A percentile compares a stretch with the other conserved stretches of the same genome.
Evolutionary conservation across 345 rosid species (phyloP).

Genomic region (Hypericum androsaemum): DNA sequence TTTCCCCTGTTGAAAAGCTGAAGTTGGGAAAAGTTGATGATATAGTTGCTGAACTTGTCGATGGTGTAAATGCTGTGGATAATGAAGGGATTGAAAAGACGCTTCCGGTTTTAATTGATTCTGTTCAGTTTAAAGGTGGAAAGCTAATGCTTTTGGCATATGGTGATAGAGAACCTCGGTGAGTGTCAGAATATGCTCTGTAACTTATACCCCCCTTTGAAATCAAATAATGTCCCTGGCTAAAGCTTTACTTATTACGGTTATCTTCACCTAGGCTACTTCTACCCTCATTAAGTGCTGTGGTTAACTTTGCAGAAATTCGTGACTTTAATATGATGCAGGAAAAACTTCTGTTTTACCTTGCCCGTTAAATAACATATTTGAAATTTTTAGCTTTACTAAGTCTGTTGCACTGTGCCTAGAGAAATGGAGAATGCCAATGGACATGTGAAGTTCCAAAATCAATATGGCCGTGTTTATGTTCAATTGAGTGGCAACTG

Average conservation of each 20-base stretch:
- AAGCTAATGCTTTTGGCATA: conserved; percentile 71
- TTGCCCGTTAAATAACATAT: background rate
- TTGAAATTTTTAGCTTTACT: conserved; percentile 13
- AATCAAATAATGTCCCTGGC: too few relatives aligned
- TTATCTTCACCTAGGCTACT: too few relatives aligned
- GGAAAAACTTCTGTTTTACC: too few relatives aligned
- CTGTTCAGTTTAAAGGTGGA: conserved; percentile 84
- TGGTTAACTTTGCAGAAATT: too few relatives aligned
- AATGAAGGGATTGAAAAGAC: conserved; percentile 47
- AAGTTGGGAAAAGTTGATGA: conserved; percentile 47
- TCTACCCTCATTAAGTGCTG: too few relatives aligned
- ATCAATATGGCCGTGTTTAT: conserved; percentile 66
- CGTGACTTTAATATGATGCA: too few relatives aligned
- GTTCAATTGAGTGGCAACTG: conserved; percentile 85
- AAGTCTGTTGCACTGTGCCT: conserved; percentile 15
- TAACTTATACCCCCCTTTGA: too few relatives aligned
- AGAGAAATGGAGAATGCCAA: conserved; percentile 80
- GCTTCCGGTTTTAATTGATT: conserved; percentile 80
- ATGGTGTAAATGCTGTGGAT: conserved; percentile 42
- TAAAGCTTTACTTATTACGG: too few relatives aligned
- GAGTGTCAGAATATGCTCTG: conserved; percentile 8
- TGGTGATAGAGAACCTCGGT: conserved; percentile 93
- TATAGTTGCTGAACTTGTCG: conserved; percentile 48
- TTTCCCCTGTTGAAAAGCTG: conserved; percentile 34
- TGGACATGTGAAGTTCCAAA: conserved; percentile 85